Conservation (phyloP, 345 rosid species). For the Odontarrhena argentea region DNA sequence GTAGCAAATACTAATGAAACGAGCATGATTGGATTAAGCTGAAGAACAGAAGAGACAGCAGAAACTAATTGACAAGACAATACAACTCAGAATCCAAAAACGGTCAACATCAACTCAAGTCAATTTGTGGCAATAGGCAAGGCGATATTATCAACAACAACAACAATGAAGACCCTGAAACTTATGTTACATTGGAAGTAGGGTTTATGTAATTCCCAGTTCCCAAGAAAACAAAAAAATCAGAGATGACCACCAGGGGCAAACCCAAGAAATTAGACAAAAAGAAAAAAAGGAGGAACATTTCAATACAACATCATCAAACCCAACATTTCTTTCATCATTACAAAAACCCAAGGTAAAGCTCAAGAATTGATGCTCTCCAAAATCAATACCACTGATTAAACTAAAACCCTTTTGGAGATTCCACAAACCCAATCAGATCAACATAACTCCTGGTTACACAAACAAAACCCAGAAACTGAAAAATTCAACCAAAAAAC, state of each 20-base stretch:
- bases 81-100: slow-evolving; percentile 29
- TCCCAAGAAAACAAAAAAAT: slow-evolving; percentile 26
- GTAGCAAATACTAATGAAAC: slow-evolving; percentile 2
- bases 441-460: slow-evolving; percentile 35
- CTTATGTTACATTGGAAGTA: slow-evolving; percentile 34
- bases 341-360: slow-evolving; percentile 35
- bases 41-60: slow-evolving; percentile 7
- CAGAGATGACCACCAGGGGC: slow-evolving; percentile 23
- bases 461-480: slow-evolving; percentile 17
- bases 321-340: slow-evolving; percentile 22
- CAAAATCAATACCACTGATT: slow-evolving; percentile 16
- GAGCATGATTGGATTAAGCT: slow-evolving; percentile 5
- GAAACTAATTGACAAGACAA: slow-evolving; percentile 5
- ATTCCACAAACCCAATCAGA: slow-evolving; percentile 39
- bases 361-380: slow-evolving; percentile 25
- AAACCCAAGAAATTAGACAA: neutral
- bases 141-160: neutral
- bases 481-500: neutral
- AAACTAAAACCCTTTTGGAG: slow-evolving; percentile 22
- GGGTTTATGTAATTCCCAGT: slow-evolving; percentile 26
- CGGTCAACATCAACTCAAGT: slow-evolving; percentile 35
- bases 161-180: slow-evolving; percentile 7
- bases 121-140: slow-evolving; percentile 31
- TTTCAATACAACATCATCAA: slow-evolving; percentile 31
- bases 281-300: slow-evolving; percentile 19